These are phyloP conservation scores for Graphiopsis chlorocephala DNA, from an alignment of 2,329 filamentous ascomycete species.

Conservation along the genomic window DNA sequence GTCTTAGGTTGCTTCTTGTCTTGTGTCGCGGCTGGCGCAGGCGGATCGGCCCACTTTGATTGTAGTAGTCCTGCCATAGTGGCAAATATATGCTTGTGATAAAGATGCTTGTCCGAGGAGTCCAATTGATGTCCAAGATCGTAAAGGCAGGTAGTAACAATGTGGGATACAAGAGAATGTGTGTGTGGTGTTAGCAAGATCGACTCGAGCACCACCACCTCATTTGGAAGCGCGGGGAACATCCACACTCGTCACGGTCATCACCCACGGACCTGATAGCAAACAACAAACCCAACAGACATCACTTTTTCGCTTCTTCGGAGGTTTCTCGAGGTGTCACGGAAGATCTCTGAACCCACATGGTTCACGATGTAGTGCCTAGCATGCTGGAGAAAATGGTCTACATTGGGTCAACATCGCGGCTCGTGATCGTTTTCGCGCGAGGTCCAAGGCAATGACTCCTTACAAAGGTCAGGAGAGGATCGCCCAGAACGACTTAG, in stretches of 20 bases:
- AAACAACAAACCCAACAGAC: background rate
- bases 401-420: background rate
- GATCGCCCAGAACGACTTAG: background rate
- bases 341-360: background rate
- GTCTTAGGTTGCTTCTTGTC: background rate
- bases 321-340: background rate
- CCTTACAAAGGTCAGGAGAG: background rate
- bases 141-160: background rate
- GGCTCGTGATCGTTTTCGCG: background rate
- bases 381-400: background rate
- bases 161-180: background rate
- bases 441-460: background rate
- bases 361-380: background rate
- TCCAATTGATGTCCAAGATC: background rate
- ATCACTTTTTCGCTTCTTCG: background rate
- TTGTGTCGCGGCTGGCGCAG: background rate
- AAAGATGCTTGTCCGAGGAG: background rate
- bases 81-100: background rate
- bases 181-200: background rate
- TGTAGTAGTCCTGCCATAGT: slow-evolving; percentile 9
- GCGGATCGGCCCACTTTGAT: slow-evolving; percentile 13
- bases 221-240: background rate
- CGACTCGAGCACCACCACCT: background rate
- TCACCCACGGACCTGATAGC: background rate
- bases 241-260: background rate